A percentile compares a stretch with the other conserved stretches of the same genome.
phyloP scores from a whole-genome alignment of 2,329 filamentous ascomycete genomes.

The Fusarium sp. region DNA sequence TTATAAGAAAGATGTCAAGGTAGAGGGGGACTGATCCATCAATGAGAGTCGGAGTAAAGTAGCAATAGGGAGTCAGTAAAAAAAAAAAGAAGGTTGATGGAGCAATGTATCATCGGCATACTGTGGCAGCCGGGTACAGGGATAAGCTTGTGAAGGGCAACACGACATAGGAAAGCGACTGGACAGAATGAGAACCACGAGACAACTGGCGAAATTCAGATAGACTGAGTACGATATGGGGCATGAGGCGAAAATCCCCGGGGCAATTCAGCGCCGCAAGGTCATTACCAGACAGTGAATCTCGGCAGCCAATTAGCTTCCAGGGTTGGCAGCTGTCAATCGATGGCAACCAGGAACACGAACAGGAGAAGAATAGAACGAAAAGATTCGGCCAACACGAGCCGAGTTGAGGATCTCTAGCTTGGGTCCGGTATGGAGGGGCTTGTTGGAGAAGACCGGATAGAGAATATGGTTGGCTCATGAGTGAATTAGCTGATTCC shows the following conservation, averaged over 20 bases:
- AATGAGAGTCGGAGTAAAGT: slow-evolving; percentile 9
- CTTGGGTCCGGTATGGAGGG: slow-evolving; percentile 19
- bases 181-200: slow-evolving; percentile 21
- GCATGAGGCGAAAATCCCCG: slow-evolving; percentile 22
- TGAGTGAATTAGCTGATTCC: slow-evolving; percentile 2
- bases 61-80: slow-evolving; percentile 9
- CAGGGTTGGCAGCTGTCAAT: not conserved
- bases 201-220: slow-evolving; percentile 18
- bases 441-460: slow-evolving; percentile 5
- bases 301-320: slow-evolving; percentile 20
- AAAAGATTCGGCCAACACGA: slow-evolving; percentile 21
- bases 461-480: slow-evolving; percentile 24
- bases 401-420: slow-evolving; percentile 11
- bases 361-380: slow-evolving; percentile 2
- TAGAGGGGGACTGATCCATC: slow-evolving; percentile 7
- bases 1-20: slow-evolving; percentile 23
- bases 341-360: slow-evolving; percentile 15
- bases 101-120: slow-evolving; percentile 24
- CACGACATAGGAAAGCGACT: slow-evolving; percentile 31
- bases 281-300: slow-evolving; percentile 5
- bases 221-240: slow-evolving; percentile 18
- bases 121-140: slow-evolving; percentile 18
- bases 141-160: slow-evolving; percentile 36
- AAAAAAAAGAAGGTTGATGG: slow-evolving; percentile 18
- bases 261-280: slow-evolving; percentile 20